Base-by-base conservation (phyloP, 805 yeast species). In the Candida ortonii region DNA sequence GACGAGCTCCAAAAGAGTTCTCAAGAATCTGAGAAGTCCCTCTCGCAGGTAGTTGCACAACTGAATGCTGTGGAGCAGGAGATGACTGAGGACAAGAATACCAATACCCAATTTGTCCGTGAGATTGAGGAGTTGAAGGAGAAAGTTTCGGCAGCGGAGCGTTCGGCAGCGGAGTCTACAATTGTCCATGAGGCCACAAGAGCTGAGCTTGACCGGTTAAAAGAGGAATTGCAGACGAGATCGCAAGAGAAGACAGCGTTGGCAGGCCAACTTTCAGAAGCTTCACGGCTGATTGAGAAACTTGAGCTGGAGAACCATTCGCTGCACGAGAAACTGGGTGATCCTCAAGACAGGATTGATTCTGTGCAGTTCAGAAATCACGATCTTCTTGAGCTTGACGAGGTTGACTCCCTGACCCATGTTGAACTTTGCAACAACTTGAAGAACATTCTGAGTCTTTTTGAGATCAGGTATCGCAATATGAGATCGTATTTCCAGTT, bases 361-460 rank as follows among this genome's bases (percentile, higher is more conserved):
- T 11, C 28, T n/a, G 20, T 25, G 5, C 19, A 23, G 12, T 19
- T 43, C 21, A 19, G 27, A 9, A 41, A 40, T 23, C 41, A 41
- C 25, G 22, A 40, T 11, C 14, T 31, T 3, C 33, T 46, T 6
- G 30, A 33, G 6, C 30, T 46, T 15, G 36, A 34, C 6, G 28
- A 28, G 8, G 25, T 46, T 10, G 46, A 46, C 21, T 11, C 33
- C 2, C 16, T 38, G 14, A 34, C 44, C 6, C 36, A 21, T 22
- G 39, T 39, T 16, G 47, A 46, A 11, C 31, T 46, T 10, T 38
- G 47, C 3, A 46, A 46, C 34, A 31, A 21, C 10, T 16, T 43
- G 16, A 46, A 46, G 25, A 34, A 33, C 13, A 23, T 46, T 11
- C 32, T 46, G 13, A 36, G 33, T 25, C 26, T 43, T 8, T 40